Evolutionary conservation across 805 yeast species (phyloP), one percentile per base, ranked within the genome.

Genomic region (Schwanniomyces yamadae): DNA sequence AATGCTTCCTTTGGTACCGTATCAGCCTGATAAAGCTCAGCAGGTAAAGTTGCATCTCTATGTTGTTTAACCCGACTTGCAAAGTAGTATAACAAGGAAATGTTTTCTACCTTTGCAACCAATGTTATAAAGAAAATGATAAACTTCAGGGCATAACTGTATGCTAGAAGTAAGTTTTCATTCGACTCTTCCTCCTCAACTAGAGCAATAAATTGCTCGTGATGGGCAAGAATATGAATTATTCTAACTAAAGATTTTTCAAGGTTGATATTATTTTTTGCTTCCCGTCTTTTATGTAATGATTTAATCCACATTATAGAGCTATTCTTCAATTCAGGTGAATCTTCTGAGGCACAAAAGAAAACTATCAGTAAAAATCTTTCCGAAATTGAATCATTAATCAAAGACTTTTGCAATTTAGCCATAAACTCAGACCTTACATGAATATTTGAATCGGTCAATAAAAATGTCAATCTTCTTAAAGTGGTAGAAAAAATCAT

Each of bases 11-110:
- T 42, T 10, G 63, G 53, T 2, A 45, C 26, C 7, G 46, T 44
- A 34, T 36, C 57, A 16, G 48, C 52, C 6, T 50, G 50, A 32
- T 59, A 60, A 4, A 42, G 14, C 0, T 50, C 54, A 4, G 60
- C 64, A 4, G 63, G 71, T 3, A 66, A 46, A 16, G 43, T 68
- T 31, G 70, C 72, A 60, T 87, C 95, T 34, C 78, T 70, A 48
- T 80, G 84, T 55, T 86, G 95, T 53, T 87, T 88, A 13, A 87
- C 73, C 36, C 95, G 71, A 40, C 84, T 84, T 0, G 93, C 79
- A 33, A 86, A 63, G 55, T 89, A 88, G 52, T 78, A 88, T 5
- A 89, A 55, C 39, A 87, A 55, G 5, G 91, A 82, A 23, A 84
- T 66, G 48, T 88, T 90, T 20, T 80, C 82, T 29, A 74, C 71